Evolutionary conservation across 306 rosid genomes (phyloP), one percentile per base, ranked within the genome.

Genomic region (Trifolium subterraneum): DNA sequence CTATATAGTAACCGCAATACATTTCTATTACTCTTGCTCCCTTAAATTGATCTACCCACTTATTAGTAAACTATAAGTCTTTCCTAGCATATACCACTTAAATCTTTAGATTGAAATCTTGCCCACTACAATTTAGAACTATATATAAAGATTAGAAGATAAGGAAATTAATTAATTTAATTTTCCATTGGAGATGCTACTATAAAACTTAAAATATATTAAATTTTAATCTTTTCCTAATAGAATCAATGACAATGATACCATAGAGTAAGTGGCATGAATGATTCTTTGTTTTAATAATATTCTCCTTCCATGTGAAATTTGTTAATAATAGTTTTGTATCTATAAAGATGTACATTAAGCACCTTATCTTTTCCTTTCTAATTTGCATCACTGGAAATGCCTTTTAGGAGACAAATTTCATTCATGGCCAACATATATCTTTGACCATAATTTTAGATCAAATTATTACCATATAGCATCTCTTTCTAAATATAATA

Each of bases 391-490:
- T 75, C 15, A 25, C 50, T 61, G 8, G 4, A 39, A 51, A 38
- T 69, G 64, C 19, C 69, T 45, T 55, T 81, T 23, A 35, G 63
- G 63, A 25, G 60, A 20, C 45, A 72, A 62, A 61, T 67, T 73
- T 29, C 56, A 13, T 42, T 6, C 18, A 58, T 36, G 63, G 56
- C 56, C 45, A 52, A 69, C 65, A 60, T 61, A 73, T 47, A n/a
- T n/a, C n/a, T 59, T 79, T 73, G 15, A 58, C 50, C 50, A 44
- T 64, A 20, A 10, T 66, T 31, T 72, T 13, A 5, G 7, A 56
- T 74, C 70, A 74, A 60, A 79, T 25, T 70, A 64, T 42, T 19
- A 33, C 19, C 45, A 2, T 31, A 20, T 31, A 4, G 13, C 66
- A 56, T 48, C 36, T 44, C n/a, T 72, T 54, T 70, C 52, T 2